Percentiles rank a stretch among this genome's conserved stretches.
Evolutionary conservation across 495 filamentous ascomycete species (phyloP).

Genomic region (Penicillium simplicissimum): DNA sequence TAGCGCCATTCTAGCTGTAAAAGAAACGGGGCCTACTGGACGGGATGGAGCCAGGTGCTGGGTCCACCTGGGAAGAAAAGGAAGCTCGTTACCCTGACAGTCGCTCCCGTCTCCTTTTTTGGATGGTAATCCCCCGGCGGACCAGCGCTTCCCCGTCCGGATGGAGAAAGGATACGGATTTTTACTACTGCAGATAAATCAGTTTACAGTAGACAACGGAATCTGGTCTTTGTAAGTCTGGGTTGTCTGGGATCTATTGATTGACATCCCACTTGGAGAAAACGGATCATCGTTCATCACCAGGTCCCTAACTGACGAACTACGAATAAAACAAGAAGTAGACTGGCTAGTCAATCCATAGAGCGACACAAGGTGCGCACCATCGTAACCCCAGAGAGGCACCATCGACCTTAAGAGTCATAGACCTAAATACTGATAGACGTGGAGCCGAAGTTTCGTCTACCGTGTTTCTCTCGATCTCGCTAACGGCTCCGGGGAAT

Average conservation of each 20-base stretch:
- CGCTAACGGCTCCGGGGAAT: conserved; percentile 18
- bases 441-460: conserved; percentile 12
- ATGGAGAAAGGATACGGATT: not conserved
- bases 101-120: conserved; percentile 6
- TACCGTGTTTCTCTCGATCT: conserved; percentile 22
- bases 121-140: conserved; percentile 5
- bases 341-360: too few species aligned
- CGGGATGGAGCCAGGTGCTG: conserved; percentile 13
- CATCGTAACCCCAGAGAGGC: not conserved
- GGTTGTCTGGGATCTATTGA: not conserved
- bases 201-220: not conserved
- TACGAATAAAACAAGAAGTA: not conserved
- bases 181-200: not conserved
- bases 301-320: not conserved
- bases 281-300: conserved; percentile 15
- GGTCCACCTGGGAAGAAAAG: conserved; percentile 25
- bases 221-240: too few species aligned
- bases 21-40: conserved; percentile 25
- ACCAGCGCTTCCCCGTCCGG: not conserved
- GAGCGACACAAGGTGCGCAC: not conserved
- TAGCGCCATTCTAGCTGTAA: conserved; percentile 37
- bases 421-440: conserved; percentile 1
- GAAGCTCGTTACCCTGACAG: conserved; percentile 23
- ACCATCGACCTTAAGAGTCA: conserved; percentile 3
- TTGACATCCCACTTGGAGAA: conserved; percentile 7